Evolutionary conservation across 148 eudicot species (phyloP).

Genomic region (Chenopodium album): DNA sequence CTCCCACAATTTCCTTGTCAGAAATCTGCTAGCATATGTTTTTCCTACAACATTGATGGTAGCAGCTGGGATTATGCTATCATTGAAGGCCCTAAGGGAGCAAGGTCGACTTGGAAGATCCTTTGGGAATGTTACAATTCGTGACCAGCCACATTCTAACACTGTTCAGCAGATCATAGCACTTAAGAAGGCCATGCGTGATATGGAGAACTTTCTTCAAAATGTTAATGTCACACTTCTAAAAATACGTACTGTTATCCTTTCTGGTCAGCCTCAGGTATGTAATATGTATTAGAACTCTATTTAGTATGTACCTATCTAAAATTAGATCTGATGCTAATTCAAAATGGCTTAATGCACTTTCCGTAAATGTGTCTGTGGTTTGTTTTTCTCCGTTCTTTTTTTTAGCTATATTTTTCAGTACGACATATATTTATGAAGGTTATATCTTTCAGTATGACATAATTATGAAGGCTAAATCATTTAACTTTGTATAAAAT

Average conservation of each 20-base stretch:
- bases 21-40: conserved; percentile 65
- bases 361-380: neutral
- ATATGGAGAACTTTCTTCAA: conserved; percentile 78
- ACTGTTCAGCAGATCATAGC: conserved; percentile 90
- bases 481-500: neutral
- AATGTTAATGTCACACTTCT: conserved; percentile 67
- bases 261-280: conserved; percentile 94
- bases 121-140: conserved; percentile 74
- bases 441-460: neutral
- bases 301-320: neutral
- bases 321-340: neutral
- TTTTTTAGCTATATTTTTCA: neutral
- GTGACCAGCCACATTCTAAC: conserved; percentile 94
- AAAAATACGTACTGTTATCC: conserved; percentile 69
- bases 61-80: conserved; percentile 61
- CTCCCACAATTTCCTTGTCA: conserved; percentile 27
- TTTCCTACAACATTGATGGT: conserved; percentile 61
- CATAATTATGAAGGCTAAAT: neutral
- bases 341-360: neutral
- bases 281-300: conserved; percentile 13
- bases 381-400: neutral
- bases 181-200: conserved; percentile 83
- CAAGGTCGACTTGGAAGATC: conserved; percentile 93
- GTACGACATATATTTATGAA: neutral
- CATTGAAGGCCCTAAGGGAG: conserved; percentile 70